These are phyloP conservation scores for Cucumis hystrix DNA, from an alignment of 306 rosid genomes.

Conservation along the genomic window DNA sequence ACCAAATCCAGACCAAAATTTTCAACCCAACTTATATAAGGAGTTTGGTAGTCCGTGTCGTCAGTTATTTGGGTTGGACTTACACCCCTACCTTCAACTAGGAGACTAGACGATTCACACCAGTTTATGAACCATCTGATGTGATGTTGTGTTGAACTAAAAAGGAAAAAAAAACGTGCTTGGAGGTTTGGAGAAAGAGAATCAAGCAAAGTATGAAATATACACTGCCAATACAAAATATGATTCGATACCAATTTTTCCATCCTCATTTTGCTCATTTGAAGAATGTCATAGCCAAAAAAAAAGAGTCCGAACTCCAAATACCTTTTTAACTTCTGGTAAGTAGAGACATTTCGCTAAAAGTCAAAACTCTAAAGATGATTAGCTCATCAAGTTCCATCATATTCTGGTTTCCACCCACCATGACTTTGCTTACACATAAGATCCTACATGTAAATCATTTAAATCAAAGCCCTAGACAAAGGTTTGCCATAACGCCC, in stretches of 20 bases:
- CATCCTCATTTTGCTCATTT: neutral
- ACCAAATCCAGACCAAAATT: too few relatives aligned
- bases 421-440: neutral
- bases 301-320: neutral
- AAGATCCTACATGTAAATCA: neutral
- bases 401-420: neutral
- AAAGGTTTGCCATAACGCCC: neutral
- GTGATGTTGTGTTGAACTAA: too few relatives aligned
- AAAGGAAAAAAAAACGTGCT: too few relatives aligned
- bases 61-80: too few relatives aligned
- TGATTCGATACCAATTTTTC: neutral
- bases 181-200: neutral
- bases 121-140: too few relatives aligned
- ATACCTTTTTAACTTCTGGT: neutral
- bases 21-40: too few relatives aligned
- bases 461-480: neutral
- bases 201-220: neutral
- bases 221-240: neutral
- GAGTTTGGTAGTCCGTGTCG: too few relatives aligned
- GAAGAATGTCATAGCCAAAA: neutral
- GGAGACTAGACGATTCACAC: too few relatives aligned
- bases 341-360: neutral
- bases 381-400: neutral
- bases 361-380: neutral
- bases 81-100: too few relatives aligned